Evolutionary conservation across 2,329 filamentous ascomycete species (phyloP), one percentile per base, ranked within the genome.

Genomic region (Trichoderma atroviride): DNA sequence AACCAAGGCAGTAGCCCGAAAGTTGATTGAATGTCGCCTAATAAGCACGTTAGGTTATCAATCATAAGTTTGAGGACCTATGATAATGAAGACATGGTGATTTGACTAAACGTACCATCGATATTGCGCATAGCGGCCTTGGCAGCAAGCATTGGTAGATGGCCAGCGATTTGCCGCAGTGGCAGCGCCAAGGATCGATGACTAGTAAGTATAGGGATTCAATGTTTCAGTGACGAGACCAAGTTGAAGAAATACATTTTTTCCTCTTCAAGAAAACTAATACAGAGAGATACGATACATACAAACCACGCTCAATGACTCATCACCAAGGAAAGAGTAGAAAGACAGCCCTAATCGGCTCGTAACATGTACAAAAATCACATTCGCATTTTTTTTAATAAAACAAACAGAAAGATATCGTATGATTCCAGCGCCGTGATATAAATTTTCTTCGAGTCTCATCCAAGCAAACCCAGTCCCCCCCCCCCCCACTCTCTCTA

Each of bases 361-460:
- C 13, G 33, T 24, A 22, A n/a, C 57, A 33, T 40, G 24, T 19
- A 14, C 13, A 33, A 57, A 57, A 24, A 47, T 65, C 62, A 65
- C 62, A 57, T 47, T 65, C 33, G 53, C 29, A 65, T 35, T 27
- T 61, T 31, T 33, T 57, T 27, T 31, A 52, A 24, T 40, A 52
- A 55, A 24, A n/a, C 10, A 31, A 40, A 64, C 40, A 29, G 55
- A 11, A 57, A 65, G 55, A 64, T 52, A 64, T n/a, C 57, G 27
- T 57, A 57, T 65, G 22, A 65, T 47, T 29, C 53, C 27, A 57
- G 62, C 53, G 53, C 62, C 62, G 43, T 43, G 27, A 29, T 24
- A 16, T 52, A 33, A 29, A 37, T 53, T 65, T 65, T 63, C 57
- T 65, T 63, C 57, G 47, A 24, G 22, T 31, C 50, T 50, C 62